Conservation (phyloP, 148 eudicot genomes). For the Polygonum aviculare region DNA sequence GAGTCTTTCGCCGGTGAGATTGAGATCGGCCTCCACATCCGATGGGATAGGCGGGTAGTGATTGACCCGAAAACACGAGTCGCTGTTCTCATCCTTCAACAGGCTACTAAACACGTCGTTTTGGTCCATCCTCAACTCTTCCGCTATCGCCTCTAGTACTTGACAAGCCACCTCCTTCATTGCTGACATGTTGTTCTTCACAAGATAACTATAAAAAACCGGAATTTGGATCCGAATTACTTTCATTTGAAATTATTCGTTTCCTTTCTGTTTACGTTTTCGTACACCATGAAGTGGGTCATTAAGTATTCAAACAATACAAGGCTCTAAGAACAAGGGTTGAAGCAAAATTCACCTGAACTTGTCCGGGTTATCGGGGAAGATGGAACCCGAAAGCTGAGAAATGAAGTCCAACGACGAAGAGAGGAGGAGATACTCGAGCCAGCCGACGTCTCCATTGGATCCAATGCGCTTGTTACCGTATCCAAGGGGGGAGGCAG, state of each 20-base stretch:
- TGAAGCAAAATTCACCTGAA: conserved; percentile 21
- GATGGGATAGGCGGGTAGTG: conserved; percentile 56
- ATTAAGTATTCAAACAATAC: too few relatives aligned
- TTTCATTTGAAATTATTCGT: too few relatives aligned
- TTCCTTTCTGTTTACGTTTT: too few relatives aligned
- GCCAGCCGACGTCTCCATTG: conserved; percentile 80
- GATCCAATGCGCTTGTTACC: conserved; percentile 53
- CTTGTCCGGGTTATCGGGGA: conserved; percentile 21
- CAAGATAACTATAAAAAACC: conserved; percentile 16
- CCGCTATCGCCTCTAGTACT: conserved; percentile 38
- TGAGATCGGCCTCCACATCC: conserved; percentile 9
- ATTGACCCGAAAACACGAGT: conserved; percentile 41
- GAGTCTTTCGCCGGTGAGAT: conserved; percentile 19
- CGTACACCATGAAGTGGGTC: too few relatives aligned
- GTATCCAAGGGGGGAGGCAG: conserved; percentile 49
- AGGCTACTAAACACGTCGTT: conserved; percentile 30
- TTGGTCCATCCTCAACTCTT: conserved; percentile 29
- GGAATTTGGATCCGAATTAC: too few relatives aligned
- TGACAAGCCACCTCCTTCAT: conserved; percentile 31
- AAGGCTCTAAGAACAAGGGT: too few relatives aligned
- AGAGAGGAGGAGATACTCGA: conserved; percentile 49
- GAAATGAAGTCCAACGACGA: conserved; percentile 17
- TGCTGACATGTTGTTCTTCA: conserved; percentile 24
- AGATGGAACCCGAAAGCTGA: conserved; percentile 19
- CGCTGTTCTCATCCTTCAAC: conserved; percentile 34